phyloP scores from a whole-genome alignment of 306 rosid genomes.

The Gastrolobium bilobum region DNA sequence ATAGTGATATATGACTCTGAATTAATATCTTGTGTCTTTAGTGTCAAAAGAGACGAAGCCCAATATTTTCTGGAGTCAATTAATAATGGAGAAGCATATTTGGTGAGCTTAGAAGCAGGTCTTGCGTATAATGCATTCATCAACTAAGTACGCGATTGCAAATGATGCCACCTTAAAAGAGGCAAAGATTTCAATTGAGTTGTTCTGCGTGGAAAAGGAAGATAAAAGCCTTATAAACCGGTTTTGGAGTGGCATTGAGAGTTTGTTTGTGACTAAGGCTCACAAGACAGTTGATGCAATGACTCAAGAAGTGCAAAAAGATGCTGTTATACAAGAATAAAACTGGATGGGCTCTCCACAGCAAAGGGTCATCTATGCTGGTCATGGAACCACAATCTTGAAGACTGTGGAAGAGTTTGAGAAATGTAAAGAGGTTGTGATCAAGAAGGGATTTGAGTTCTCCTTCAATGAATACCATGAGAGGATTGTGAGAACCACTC shows the following conservation, averaged over 20 bases:
- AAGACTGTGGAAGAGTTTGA: constrained; percentile 68
- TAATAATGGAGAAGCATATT: no score
- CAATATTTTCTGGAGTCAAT: no score
- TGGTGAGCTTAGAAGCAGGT: no score
- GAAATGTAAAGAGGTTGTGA: constrained; percentile 65
- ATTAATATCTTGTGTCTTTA: no score
- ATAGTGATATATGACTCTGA: no score
- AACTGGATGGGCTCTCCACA: constrained; percentile 70
- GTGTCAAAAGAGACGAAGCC: no score
- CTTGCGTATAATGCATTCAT: no score
- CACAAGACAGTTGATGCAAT: constrained; percentile 48
- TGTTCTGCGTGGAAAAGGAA: constrained; percentile 57
- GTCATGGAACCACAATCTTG: constrained; percentile 62
- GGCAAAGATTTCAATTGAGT: constrained; percentile 56
- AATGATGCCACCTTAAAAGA: constrained; percentile 61
- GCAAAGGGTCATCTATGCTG: constrained; percentile 64
- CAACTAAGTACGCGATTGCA: constrained; percentile 56
- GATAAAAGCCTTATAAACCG: constrained; percentile 47
- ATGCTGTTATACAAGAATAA: constrained; percentile 76
- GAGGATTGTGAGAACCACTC: constrained; percentile 17
- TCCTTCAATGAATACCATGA: constrained; percentile 45
- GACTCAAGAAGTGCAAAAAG: constrained; percentile 67
- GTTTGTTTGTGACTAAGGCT: constrained; percentile 60
- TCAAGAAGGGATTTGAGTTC: constrained; percentile 44
- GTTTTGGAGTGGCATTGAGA: constrained; percentile 62